These are phyloP conservation scores for Avena sativa DNA, from an alignment of 176 grass and related monocot genomes.

Conservation along the genomic window DNA sequence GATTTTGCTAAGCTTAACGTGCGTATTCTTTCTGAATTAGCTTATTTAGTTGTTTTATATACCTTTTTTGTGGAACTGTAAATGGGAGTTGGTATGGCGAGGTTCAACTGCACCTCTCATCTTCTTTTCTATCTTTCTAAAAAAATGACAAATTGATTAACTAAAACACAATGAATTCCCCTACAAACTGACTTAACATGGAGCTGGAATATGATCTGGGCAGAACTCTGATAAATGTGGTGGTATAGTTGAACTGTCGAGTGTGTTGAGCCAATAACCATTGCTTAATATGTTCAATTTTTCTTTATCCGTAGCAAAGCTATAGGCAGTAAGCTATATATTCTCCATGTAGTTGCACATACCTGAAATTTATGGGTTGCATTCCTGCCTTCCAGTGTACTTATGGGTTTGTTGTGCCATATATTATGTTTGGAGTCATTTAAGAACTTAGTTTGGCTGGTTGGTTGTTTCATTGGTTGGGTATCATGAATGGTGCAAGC, in stretches of 20 bases:
- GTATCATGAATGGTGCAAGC: not conserved
- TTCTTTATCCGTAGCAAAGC: not conserved
- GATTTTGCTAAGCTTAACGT: not conserved
- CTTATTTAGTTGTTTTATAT: not conserved
- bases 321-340: constrained; percentile 10
- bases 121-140: no score
- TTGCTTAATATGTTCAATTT: not conserved
- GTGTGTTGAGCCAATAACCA: not conserved
- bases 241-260: no score
- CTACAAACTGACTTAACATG: no score
- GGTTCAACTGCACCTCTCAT: no score
- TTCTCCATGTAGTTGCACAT: not conserved
- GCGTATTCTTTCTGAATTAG: not conserved
- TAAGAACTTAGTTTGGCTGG: not conserved
- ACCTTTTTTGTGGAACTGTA: no score
- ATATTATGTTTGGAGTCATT: constrained; percentile 9
- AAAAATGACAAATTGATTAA: no score
- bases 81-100: no score
- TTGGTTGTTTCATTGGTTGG: not conserved
- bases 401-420: not conserved
- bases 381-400: not conserved
- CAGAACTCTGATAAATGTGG: no score
- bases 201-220: no score
- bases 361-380: not conserved
- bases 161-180: no score